Evolutionary conservation across 345 rosid species (phyloP).

Genomic region (Noccaea bulbosa): DNA sequence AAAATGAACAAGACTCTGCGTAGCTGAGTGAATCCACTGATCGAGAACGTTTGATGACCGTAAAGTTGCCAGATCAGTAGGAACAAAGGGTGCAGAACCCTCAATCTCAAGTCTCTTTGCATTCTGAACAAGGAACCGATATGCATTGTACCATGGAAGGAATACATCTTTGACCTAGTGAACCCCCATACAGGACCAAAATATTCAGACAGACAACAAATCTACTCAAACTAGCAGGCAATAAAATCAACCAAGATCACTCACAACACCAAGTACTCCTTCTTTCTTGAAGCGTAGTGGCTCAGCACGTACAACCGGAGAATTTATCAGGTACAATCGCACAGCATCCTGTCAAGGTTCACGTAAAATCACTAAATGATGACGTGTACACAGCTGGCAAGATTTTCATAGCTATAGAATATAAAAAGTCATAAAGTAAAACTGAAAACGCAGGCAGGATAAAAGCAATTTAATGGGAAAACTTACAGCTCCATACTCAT

Average conservation of each 20-base stretch:
- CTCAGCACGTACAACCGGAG: conserved; percentile 99
- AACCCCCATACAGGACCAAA: conserved; percentile 25
- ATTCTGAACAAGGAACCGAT: conserved; percentile 96
- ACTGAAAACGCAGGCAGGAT: conserved; percentile 7
- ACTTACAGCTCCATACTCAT: conserved; percentile 97
- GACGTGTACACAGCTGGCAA: conserved; percentile 1
- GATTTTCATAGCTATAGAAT: conserved; percentile 13
- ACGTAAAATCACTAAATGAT: conserved; percentile 26
- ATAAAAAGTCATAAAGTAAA: neutral
- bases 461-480: conserved; percentile 1
- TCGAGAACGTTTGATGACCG: conserved; percentile 90
- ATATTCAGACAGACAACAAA: conserved; percentile 27
- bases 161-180: conserved; percentile 95
- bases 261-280: conserved; percentile 93
- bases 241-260: conserved; percentile 43
- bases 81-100: conserved; percentile 75
- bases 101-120: conserved; percentile 95
- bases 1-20: conserved; percentile 95
- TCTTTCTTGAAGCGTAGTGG: conserved; percentile 91
- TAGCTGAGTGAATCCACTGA: conserved; percentile 98
- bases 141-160: conserved; percentile 99
- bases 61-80: conserved; percentile 61
- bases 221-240: conserved; percentile 23
- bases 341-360: conserved; percentile 75
- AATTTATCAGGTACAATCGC: conserved; percentile 88